These are phyloP conservation scores for Boletus patriciae DNA, from an alignment of 768 basidiomycete species.

Conservation along the genomic window DNA sequence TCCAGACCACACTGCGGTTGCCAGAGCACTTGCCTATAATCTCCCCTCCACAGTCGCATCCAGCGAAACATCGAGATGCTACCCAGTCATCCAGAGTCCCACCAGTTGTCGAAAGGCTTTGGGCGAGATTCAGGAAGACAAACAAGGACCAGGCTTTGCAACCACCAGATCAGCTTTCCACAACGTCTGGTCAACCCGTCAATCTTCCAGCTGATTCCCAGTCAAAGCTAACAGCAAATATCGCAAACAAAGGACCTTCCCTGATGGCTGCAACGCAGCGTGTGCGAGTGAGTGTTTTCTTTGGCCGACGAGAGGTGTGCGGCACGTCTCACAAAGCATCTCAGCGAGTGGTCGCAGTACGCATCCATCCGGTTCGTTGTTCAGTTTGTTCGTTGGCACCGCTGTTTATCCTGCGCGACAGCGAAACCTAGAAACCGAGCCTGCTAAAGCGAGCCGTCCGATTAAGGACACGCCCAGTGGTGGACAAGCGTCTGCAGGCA, in stretches of 20 bases:
- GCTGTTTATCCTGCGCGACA: not conserved
- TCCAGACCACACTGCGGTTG: not conserved
- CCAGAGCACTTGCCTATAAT: too few species aligned
- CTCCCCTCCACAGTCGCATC: not conserved
- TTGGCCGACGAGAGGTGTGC: too few species aligned
- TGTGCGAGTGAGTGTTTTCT: not conserved
- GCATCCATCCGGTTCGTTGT: not conserved
- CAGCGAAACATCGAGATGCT: too few species aligned
- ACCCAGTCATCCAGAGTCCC: too few species aligned
- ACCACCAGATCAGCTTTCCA: not conserved
- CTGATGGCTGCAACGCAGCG: not conserved
- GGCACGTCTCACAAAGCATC: not conserved
- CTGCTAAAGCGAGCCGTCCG: not conserved
- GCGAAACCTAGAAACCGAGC: not conserved
- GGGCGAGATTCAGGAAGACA: too few species aligned
- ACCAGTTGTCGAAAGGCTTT: too few species aligned
- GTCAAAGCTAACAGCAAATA: not conserved
- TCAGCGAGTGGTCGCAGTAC: not conserved
- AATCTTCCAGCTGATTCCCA: too few species aligned
- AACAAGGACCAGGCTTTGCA: not conserved
- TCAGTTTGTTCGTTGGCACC: not conserved
- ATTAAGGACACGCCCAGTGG: not conserved
- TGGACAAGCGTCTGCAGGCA: too few species aligned
- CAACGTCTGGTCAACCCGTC: not conserved
- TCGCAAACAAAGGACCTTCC: not conserved